Evolutionary conservation across 2,329 filamentous ascomycete species (phyloP).

Genomic region (Alternaria viburni): DNA sequence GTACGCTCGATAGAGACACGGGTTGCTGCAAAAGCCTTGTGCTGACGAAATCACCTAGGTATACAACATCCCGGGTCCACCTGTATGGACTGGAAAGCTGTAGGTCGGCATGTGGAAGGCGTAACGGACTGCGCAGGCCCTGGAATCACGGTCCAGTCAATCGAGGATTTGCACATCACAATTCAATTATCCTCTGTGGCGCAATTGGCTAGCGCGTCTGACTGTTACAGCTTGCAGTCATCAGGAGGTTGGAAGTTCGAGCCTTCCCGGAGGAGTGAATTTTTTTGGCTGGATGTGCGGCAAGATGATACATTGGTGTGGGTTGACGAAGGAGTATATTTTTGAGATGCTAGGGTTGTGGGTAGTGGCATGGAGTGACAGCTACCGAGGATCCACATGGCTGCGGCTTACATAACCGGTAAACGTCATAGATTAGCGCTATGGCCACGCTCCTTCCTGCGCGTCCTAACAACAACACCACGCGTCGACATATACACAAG

Average conservation of each 20-base stretch:
- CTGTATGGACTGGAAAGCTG: conserved; percentile 13
- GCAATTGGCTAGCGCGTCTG: conserved; percentile 66
- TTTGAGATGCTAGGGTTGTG: neutral
- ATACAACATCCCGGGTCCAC: conserved; percentile 23
- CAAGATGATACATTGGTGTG: neutral
- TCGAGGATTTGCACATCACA: neutral
- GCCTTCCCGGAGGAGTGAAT: conserved; percentile 39
- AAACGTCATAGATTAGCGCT: neutral
- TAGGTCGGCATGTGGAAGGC: neutral
- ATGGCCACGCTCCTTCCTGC: neutral
- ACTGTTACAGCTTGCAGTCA: conserved; percentile 56
- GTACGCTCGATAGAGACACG: conserved; percentile 13
- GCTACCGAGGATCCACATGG: neutral
- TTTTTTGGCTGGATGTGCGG: neutral
- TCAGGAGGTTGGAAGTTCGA: conserved; percentile 45
- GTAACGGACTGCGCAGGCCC: too few relatives aligned
- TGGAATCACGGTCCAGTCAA: neutral
- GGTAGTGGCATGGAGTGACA: neutral
- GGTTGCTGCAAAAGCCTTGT: neutral
- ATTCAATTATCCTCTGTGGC: conserved; percentile 47
- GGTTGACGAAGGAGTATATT: neutral
- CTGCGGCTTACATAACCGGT: neutral
- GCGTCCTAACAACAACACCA: neutral
- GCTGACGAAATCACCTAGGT: conserved; percentile 3
- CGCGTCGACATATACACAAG: neutral